These are phyloP conservation scores for Globisporangium alternatum DNA, from an alignment of 352 stramenopile genomes.

Conservation along the genomic window DNA sequence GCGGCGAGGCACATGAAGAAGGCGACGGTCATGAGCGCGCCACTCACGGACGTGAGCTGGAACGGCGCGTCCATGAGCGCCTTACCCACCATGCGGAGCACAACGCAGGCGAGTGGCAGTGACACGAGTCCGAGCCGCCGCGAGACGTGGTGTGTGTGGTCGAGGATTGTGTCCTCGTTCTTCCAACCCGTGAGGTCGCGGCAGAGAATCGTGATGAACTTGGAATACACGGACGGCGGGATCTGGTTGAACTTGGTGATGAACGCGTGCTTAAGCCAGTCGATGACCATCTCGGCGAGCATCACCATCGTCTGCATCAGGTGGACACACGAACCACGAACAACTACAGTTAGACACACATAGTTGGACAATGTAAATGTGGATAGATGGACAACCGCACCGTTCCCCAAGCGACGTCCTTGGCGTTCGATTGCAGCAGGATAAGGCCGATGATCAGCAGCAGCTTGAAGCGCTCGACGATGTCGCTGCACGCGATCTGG, in stretches of 20 bases:
- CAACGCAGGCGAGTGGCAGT: constrained; percentile 93
- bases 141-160: constrained; percentile 94
- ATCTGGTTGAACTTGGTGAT: constrained; percentile 99
- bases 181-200: constrained; percentile 94
- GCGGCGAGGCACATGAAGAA: constrained; percentile 75
- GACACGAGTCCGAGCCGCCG: constrained; percentile 92
- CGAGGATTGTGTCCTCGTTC: constrained; percentile 88
- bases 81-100: constrained; percentile 78
- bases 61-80: constrained; percentile 47
- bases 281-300: constrained; percentile 92
- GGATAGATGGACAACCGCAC: constrained; percentile 27
- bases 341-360: neutral
- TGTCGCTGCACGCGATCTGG: constrained; percentile 96
- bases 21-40: constrained; percentile 44
- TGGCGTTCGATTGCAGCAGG: constrained; percentile 84
- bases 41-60: constrained; percentile 31
- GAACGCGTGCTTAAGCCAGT: constrained; percentile 99
- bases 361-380: neutral
- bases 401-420: constrained; percentile 72
- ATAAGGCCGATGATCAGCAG: constrained; percentile 95
- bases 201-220: constrained; percentile 94
- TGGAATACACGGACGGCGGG: constrained; percentile 91
- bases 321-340: neutral
- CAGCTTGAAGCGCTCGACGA: constrained; percentile 98
- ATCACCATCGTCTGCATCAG: constrained; percentile 80